A percentile compares a stretch with the other conserved stretches of the same genome.
Evolutionary conservation across 2,329 filamentous ascomycete species (phyloP).

Genomic region (Curvularia verruculosa): DNA sequence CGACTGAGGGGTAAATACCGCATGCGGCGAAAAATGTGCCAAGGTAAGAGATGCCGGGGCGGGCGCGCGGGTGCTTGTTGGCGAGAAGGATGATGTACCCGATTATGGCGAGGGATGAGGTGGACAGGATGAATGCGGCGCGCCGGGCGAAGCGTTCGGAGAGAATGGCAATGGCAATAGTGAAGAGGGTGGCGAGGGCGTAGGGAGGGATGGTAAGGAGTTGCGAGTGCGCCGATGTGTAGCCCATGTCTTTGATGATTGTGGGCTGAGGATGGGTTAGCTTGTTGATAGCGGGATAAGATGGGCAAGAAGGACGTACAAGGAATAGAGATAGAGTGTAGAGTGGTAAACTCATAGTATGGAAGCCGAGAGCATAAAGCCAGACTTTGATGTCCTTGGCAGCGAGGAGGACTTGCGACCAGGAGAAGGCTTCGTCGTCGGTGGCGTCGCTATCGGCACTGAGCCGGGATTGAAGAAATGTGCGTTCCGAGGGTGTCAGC

Average conservation of each 20-base stretch:
- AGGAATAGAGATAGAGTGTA: conserved; percentile 49
- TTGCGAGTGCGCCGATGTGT: conserved; percentile 51
- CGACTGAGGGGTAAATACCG: conserved; percentile 50
- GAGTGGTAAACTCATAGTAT: conserved; percentile 68
- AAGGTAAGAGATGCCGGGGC: conserved; percentile 47
- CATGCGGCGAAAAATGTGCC: conserved; percentile 49
- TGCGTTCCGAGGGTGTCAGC: conserved; percentile 58
- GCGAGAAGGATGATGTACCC: conserved; percentile 50
- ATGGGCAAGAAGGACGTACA: conserved; percentile 32
- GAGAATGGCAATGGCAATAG: conserved; percentile 43
- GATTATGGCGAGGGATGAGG: conserved; percentile 41
- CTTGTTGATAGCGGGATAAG: too few relatives aligned
- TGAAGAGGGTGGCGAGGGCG: conserved; percentile 47
- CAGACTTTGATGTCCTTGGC: conserved; percentile 54
- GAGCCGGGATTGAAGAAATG: conserved; percentile 66
- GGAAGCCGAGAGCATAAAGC: conserved; percentile 73
- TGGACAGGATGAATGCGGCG: conserved; percentile 45
- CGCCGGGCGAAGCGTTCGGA: conserved; percentile 43
- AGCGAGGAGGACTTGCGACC: conserved; percentile 68
- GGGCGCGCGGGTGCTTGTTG: conserved; percentile 38
- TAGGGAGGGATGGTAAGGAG: conserved; percentile 57
- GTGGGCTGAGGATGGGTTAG: conserved; percentile 56
- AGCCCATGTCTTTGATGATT: conserved; percentile 54
- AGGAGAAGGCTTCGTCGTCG: conserved; percentile 70
- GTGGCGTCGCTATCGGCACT: conserved; percentile 73